Conservation (phyloP, 768 basidiomycete genomes). For the Russula sp. region DNA sequence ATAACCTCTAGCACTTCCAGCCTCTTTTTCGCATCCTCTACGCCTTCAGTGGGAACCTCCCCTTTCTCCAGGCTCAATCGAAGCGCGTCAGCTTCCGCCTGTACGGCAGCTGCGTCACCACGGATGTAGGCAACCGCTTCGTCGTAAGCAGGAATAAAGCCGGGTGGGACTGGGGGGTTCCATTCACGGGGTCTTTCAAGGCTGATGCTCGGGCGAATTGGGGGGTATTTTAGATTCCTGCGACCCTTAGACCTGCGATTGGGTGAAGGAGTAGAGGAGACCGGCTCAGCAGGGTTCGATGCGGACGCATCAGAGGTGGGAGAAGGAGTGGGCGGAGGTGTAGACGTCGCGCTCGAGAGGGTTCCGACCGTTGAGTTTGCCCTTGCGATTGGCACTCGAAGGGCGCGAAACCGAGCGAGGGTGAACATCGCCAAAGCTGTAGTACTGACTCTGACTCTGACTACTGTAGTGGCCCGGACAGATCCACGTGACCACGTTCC, state of each 20-base stretch:
- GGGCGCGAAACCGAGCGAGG: constrained; percentile 12
- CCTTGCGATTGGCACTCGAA: constrained; percentile 12
- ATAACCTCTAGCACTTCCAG: constrained; percentile 66
- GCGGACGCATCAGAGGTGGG: not conserved
- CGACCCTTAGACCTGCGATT: constrained; percentile 8
- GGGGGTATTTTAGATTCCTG: constrained; percentile 19
- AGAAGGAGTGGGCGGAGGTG: not conserved
- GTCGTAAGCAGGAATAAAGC: constrained; percentile 77
- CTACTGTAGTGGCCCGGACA: no score
- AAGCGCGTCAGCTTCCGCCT: constrained; percentile 40
- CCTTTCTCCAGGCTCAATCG: constrained; percentile 24
- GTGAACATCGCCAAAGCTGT: constrained; percentile 14
- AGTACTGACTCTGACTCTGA: no score
- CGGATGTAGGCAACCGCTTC: constrained; percentile 69
- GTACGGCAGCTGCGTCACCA: constrained; percentile 49
- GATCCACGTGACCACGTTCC: not conserved
- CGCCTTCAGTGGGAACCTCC: constrained; percentile 18
- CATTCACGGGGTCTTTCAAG: constrained; percentile 50
- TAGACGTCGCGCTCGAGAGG: not conserved
- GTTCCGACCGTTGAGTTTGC: constrained; percentile 18
- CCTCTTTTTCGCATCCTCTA: constrained; percentile 34
- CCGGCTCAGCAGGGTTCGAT: not conserved
- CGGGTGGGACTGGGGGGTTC: constrained; percentile 55
- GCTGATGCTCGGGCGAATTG: constrained; percentile 48
- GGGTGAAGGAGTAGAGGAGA: not conserved